These are phyloP conservation scores for Oryza meridionalis DNA, from an alignment of 176 grass and related monocot species.

Conservation along the genomic window DNA sequence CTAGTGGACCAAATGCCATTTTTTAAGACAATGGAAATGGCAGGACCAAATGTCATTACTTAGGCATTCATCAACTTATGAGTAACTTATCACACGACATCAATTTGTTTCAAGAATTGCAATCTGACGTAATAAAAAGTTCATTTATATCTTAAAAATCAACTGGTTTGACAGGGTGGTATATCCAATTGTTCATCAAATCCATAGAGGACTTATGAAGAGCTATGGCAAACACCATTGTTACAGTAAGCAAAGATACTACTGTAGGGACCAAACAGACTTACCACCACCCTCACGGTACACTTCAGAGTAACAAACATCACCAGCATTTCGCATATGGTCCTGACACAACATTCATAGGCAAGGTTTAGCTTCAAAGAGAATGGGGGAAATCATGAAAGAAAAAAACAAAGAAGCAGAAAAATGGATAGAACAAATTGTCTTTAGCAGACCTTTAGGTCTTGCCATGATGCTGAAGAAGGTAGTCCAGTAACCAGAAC, in stretches of 20 bases:
- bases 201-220: background rate
- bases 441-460: conserved; percentile 66
- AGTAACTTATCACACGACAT: background rate
- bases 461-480: conserved; percentile 90
- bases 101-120: background rate
- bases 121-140: background rate
- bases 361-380: background rate
- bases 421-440: background rate
- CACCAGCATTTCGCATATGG: conserved; percentile 84
- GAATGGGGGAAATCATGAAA: background rate
- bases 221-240: background rate
- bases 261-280: background rate
- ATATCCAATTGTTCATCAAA: background rate
- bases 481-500: conserved; percentile 80
- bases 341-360: conserved; percentile 49
- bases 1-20: background rate
- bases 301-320: conserved; percentile 87
- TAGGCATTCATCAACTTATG: background rate
- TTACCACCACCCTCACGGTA: conserved; percentile 74
- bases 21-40: no score
- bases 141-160: background rate
- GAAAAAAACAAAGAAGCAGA: background rate
- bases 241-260: background rate
- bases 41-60: background rate
- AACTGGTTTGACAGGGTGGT: background rate